Evolutionary conservation across 106 monocot species (phyloP), one percentile per base, ranked within the genome.

Genomic region (Apostasia shenzhenica): DNA sequence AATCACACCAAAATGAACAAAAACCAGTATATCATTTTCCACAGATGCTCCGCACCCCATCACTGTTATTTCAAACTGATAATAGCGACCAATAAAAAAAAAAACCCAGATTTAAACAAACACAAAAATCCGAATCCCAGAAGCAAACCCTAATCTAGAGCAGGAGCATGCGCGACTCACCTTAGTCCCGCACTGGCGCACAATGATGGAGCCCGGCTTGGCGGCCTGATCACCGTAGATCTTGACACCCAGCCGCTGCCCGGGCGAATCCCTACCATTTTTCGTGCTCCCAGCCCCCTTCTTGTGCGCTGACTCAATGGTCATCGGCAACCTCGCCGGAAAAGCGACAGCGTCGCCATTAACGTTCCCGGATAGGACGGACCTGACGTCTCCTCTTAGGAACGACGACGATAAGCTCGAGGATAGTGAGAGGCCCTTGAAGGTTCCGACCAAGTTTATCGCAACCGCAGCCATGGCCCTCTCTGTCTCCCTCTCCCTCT

Each of bases 221-320:
- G 97, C 92, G 46, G 70, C 70, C 81, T 99, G 97, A 54, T 99
- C 97, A 10, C 97, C 92, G 44, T 90, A 99, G 59, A 99, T 92
- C 85, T 99, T 99, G 45, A 99, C 97, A 0, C 97, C 92, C 56
- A 92, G 97, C 42, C 89, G 70, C 85, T 83, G 72, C 38, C 89
- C 92, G 50, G 54, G 69, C 37, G 97, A 99, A 57, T 99, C 97
- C 26, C 97, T 69, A 0, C 92, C 92, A 55, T 99, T 99, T 79
- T 92, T 99, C 7, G 89, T 99, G 78, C 97, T 92, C 39, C 92
- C 97, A 1, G 92, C 92, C 43, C 97, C 97, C 71, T 99, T 99
- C 85, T 99, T 99, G 90, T 99, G 97, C 68, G 92, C 97, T 37
- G 88, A 80, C 75, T 90, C 85, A 70, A 99, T 87, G 14, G 92